Base-by-base conservation (phyloP, 2,329 filamentous ascomycete species). In the Rutstroemia sp. region DNA sequence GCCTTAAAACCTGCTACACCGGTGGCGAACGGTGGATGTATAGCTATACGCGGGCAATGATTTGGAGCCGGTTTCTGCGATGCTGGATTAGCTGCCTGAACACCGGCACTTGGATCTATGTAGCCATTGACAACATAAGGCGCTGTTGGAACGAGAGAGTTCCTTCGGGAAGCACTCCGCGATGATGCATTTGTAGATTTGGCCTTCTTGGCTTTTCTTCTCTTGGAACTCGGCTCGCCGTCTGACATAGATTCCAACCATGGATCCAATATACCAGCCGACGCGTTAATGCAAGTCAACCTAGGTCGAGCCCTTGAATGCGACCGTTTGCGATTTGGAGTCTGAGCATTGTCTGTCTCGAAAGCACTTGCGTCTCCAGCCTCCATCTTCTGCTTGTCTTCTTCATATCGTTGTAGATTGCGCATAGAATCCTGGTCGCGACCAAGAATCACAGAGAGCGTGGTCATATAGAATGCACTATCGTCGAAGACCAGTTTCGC, bases 381-480 rank as follows among this genome's bases (percentile, higher is more conserved):
- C 44, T 44, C 23, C 9, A 51, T 42, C n/a, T 44, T 38, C 19
- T 10, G 30, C 21, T 54, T 44, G 21, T 54, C 51, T 12, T 40
- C 48, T n/a, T 42, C 46, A 25, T 40, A 55, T 44, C 38, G 42
- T 45, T 19, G 17, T 42, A 39, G 25, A 27, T 44, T 19, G 30
- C 16, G 23, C n/a, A 45, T 9, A 7, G 42, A 45, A 9, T 45
- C 42, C n/a, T 45, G 42, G 69, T 91, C 87, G 59, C 88, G 84
- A 54, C 87, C 87, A 27, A 92, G 81, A 56, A 88, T 80, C 63
- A 91, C 79, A 52, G 81, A 78, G 64, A 85, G 86, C 1, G 86
- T 89, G 51, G 84, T 89, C 83, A 92, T 87, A 71, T 88, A 87
- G 69, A 88, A 91, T 56, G 84, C 80, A 67, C 87, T 86, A 73